Evolutionary conservation across 1,284 basidiomycete species (phyloP).

Genomic region (Vanrija pseudolonga): DNA sequence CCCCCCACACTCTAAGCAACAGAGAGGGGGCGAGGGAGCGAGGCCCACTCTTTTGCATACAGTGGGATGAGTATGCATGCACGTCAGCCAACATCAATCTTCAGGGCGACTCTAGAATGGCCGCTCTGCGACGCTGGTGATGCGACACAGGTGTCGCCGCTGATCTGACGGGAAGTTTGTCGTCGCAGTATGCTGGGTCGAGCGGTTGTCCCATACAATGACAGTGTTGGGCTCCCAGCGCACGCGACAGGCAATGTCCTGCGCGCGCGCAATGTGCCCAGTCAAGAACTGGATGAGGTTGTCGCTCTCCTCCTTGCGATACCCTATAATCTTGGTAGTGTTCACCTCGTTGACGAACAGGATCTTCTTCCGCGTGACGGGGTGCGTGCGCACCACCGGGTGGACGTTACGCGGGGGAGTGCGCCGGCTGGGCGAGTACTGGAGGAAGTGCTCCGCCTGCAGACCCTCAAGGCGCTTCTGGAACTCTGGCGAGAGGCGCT

Average conservation of each 20-base stretch:
- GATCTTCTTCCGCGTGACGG: slow-evolving; percentile 45
- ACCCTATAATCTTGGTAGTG: slow-evolving; percentile 63
- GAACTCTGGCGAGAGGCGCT: slow-evolving; percentile 64
- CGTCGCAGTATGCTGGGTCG: too few species aligned
- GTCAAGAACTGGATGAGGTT: slow-evolving; percentile 61
- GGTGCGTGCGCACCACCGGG: slow-evolving; percentile 51
- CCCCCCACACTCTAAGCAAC: too few species aligned
- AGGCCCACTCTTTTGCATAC: too few species aligned
- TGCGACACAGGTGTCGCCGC: too few species aligned
- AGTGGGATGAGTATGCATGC: too few species aligned
- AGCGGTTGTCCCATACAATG: slow-evolving; percentile 53
- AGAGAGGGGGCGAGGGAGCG: too few species aligned
- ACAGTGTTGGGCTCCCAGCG: slow-evolving; percentile 54
- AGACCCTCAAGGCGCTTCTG: slow-evolving; percentile 64
- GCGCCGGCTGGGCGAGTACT: slow-evolving; percentile 61
- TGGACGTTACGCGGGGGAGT: slow-evolving; percentile 55
- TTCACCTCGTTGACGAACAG: slow-evolving; percentile 51
- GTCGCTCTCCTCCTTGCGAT: slow-evolving; percentile 76
- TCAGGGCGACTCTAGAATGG: too few species aligned
- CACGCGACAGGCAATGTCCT: slow-evolving; percentile 30
- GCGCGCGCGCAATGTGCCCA: too few species aligned
- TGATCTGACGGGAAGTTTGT: too few species aligned
- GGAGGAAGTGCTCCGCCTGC: slow-evolving; percentile 59
- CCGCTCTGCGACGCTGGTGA: too few species aligned
- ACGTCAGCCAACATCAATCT: too few species aligned